These are phyloP conservation scores for Boechera retrofracta DNA, from an alignment of 345 rosid genomes.

Conservation along the genomic window DNA sequence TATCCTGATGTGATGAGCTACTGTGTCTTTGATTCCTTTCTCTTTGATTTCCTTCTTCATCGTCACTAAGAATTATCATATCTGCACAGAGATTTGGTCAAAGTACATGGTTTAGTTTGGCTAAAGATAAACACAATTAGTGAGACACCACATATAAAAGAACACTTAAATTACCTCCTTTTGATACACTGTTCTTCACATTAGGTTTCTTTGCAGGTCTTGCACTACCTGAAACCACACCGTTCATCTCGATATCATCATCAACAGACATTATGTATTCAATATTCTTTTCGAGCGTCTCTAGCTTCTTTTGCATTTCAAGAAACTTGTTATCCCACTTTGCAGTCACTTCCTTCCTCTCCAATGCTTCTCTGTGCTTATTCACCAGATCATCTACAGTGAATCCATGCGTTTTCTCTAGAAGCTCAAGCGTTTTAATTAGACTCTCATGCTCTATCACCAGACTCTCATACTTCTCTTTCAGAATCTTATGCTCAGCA, in stretches of 20 bases:
- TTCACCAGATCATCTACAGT: neutral
- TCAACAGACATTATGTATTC: neutral
- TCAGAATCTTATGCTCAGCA: constrained; percentile 8
- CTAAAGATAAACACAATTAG: neutral
- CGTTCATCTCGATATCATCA: neutral
- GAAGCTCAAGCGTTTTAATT: neutral
- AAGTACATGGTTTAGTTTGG: neutral
- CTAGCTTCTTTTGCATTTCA: neutral
- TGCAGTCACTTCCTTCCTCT: neutral
- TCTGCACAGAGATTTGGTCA: constrained; percentile 6
- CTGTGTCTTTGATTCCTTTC: neutral
- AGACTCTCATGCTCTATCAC: neutral
- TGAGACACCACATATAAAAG: neutral
- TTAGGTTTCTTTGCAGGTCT: neutral
- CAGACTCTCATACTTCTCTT: neutral
- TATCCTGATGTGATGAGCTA: neutral
- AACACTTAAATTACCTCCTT: neutral
- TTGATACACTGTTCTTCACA: neutral
- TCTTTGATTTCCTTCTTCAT: neutral
- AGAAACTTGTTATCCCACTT: constrained; percentile 2
- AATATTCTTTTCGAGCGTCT: neutral
- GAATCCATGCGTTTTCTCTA: neutral
- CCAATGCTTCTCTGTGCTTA: neutral
- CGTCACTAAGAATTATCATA: neutral
- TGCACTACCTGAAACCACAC: neutral